Percentiles rank a stretch among this genome's conserved stretches.
These are phyloP conservation scores for Wickerhamiella pararugosa DNA, from an alignment of 1,139 yeast genomes.

Conservation along the genomic window DNA sequence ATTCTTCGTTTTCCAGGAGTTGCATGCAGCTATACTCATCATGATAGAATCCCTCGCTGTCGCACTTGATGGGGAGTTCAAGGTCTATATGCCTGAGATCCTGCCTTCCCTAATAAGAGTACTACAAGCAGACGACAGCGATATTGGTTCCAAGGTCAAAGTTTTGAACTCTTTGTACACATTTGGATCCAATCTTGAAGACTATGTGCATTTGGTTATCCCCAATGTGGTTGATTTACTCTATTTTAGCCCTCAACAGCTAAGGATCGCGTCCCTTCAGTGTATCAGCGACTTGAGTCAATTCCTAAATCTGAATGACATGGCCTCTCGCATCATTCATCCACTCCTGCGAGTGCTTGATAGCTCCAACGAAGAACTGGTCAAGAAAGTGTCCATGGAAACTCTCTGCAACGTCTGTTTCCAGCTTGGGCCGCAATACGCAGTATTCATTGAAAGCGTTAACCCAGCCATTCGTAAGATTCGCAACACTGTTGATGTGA, in stretches of 20 bases:
- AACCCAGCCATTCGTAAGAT: conserved; percentile 30
- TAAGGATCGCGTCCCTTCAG: conserved; percentile 65
- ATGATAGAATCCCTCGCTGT: conserved; percentile 73
- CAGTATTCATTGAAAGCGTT: conserved; percentile 77
- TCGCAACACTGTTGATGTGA: conserved; percentile 46
- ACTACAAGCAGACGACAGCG: conserved; percentile 60
- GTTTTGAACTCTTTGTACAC: conserved; percentile 79
- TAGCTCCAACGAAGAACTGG: conserved; percentile 39
- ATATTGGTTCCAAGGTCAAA: conserved; percentile 44
- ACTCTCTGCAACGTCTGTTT: conserved; percentile 65
- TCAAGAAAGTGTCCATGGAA: conserved; percentile 52
- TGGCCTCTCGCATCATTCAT: conserved; percentile 83
- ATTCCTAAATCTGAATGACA: conserved; percentile 60
- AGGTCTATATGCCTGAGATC: conserved; percentile 62
- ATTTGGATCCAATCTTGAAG: conserved; percentile 79
- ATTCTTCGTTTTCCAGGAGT: conserved; percentile 48
- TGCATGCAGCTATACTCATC: conserved; percentile 67
- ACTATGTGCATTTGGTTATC: conserved; percentile 68
- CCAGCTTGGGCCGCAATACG: conserved; percentile 73
- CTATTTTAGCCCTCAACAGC: conserved; percentile 44
- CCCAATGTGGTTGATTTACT: conserved; percentile 74
- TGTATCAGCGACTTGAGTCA: conserved; percentile 73
- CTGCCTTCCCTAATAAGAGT: conserved; percentile 64
- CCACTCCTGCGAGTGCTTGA: conserved; percentile 63
- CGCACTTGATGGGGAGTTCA: conserved; percentile 86